Evolutionary conservation across 2,329 filamentous ascomycete species (phyloP).

Genomic region (Dichotomopilus funicola): DNA sequence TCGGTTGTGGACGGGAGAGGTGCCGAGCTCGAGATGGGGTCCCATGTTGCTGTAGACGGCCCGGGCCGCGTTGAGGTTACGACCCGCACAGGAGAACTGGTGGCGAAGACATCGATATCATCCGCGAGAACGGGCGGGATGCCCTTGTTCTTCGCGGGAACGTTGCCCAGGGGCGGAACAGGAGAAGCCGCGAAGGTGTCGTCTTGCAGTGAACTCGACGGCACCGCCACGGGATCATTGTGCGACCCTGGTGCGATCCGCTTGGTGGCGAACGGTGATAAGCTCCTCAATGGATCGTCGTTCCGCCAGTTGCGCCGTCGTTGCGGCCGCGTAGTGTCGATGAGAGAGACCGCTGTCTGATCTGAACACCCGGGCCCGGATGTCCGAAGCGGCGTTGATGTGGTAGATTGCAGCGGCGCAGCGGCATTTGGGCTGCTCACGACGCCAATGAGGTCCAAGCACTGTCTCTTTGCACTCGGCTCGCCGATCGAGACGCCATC

Average conservation of each 20-base stretch:
- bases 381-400: not conserved
- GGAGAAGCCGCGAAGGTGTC: not conserved
- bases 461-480: slow-evolving; percentile 2
- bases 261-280: slow-evolving; percentile 8
- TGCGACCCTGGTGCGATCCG: not conserved
- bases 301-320: not conserved
- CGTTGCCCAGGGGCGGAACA: not conserved
- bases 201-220: not conserved
- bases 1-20: slow-evolving; percentile 31
- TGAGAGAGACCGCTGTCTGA: not conserved
- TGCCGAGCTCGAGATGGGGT: slow-evolving; percentile 49
- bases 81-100: slow-evolving; percentile 17
- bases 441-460: not conserved
- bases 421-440: not conserved
- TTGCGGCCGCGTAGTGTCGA: not conserved
- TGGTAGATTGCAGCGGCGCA: not conserved
- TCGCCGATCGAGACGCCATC: not conserved
- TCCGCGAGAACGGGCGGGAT: not conserved
- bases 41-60: slow-evolving; percentile 34
- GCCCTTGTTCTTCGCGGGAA: not conserved
- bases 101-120: slow-evolving; percentile 13
- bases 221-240: not conserved
- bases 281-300: slow-evolving; percentile 5
- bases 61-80: slow-evolving; percentile 17
- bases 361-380: not conserved